Evolutionary conservation across 2,329 filamentous ascomycete species (phyloP), one percentile per base, ranked within the genome.

Genomic region (Apiospora hydei): DNA sequence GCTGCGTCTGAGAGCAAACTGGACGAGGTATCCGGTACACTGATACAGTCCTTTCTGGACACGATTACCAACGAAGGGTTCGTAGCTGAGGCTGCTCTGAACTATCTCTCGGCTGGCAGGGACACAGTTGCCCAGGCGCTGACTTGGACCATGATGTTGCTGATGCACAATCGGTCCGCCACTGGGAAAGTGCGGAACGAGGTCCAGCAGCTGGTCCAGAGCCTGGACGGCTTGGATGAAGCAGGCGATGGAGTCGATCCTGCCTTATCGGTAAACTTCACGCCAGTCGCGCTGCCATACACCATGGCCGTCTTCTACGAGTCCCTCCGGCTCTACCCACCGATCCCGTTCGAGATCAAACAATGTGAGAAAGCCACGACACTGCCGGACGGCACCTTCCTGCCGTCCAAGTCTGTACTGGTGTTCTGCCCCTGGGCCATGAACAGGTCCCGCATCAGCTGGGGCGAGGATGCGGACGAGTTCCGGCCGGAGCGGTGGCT

Each of bases 361-460:
- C 89, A 92, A 79, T 86, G 85, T 73, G 84, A 86, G 34, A 78
- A 83, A 70, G 78, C 84, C 24, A 86, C 86, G 3, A 87, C 85
- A 0, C 83, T 92, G 2, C 90, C 90, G 0, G 90, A 92, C 75
- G 89, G 89, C 4, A 91, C 90, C 0, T 86, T 84, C 67, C 83
- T 92, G 4, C 89, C 89, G 0, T 78, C 81, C 41, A 78, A 82
- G 16, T 84, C 89, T 0, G 84, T 92, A 34, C 82, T 92, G 3
- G 81, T 92, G 3, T 92, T 90, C 90, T 91, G 88, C 73, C 83
- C 88, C 3, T 92, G 89, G 88, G 88, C 90, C 0, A 88, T 92
- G 85, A 89, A 90, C 74, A 84, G 90, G 14, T 91, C 90, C 0
- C 79, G 75, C 13, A 75, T 81, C 2, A 90, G 84, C 0, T 92